Percentiles rank a stretch among this genome's conserved stretches.
These are phyloP conservation scores for Rhizomucor pusillus DNA, from an alignment of 371 early-diverging fungal genomes.

Conservation along the genomic window DNA sequence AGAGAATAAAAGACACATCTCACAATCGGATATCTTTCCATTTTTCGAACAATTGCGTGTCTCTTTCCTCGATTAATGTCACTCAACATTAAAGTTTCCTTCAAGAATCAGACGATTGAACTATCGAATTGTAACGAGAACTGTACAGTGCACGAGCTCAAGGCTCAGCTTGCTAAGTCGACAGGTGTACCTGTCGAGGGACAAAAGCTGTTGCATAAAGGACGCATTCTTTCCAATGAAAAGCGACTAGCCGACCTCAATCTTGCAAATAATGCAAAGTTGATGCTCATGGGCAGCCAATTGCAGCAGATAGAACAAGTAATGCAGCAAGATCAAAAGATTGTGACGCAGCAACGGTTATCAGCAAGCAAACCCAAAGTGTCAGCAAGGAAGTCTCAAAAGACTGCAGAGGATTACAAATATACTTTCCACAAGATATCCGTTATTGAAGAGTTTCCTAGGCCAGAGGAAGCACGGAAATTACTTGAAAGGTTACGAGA, in stretches of 20 bases:
- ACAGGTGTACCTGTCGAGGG: conserved; percentile 34
- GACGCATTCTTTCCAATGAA: conserved; percentile 37
- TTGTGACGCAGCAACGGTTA: background rate
- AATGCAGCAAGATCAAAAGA: conserved; percentile 16
- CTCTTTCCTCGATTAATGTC: too few species aligned
- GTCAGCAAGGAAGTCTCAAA: conserved; percentile 9
- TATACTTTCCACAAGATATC: conserved; percentile 71
- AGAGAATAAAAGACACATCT: background rate
- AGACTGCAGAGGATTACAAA: background rate
- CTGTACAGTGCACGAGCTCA: conserved; percentile 33
- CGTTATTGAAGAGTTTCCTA: conserved; percentile 61
- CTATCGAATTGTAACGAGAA: conserved; percentile 19
- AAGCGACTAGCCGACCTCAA: conserved; percentile 11
- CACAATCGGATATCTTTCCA: background rate
- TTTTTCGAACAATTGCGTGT: too few species aligned
- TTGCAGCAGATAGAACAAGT: conserved; percentile 44
- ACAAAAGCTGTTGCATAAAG: conserved; percentile 56
- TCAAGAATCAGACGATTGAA: conserved; percentile 31
- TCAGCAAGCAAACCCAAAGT: conserved; percentile 1
- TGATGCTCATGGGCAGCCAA: conserved; percentile 57
- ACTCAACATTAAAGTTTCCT: conserved; percentile 39
- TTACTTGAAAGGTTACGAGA: conserved; percentile 68
- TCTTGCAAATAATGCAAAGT: conserved; percentile 30
- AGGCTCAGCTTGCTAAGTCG: conserved; percentile 30
- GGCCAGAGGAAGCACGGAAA: conserved; percentile 58